Base-by-base conservation (phyloP, 2,329 filamentous ascomycete species). In the Pseudocercospora musae region DNA sequence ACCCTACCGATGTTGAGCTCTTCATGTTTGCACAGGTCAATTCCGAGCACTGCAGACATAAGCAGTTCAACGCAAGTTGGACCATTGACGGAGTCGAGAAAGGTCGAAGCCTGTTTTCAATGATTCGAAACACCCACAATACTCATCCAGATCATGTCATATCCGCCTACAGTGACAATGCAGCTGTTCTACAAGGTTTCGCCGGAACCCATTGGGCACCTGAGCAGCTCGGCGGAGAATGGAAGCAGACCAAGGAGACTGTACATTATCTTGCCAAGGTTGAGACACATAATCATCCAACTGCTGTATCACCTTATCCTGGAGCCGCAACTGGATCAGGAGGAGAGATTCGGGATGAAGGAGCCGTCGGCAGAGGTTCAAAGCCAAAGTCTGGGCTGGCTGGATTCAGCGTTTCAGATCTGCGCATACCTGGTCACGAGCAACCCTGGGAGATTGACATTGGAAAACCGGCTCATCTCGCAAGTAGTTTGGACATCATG, bases 21-120 rank as follows among this genome's bases (percentile, higher is more conserved):
- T 98, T 98, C 83, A 98, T 98, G 95, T 99, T 98, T 76, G 94
- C 94, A 15, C 95, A 99, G 79, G 94, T 99, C 75, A 98, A 98
- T 81, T 98, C 94, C 2, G 95, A 99, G 82, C 94, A 98, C 78
- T 96, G 86, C 73, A 79, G 86, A 62, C 86, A 89, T 74, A 96
- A 97, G 81, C 90, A 96, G 71, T 99, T 99, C 85, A 99, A 99
- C 77, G 93, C 95, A 27, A 89, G 88, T 62, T 99, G 95, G 92
- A 95, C 89, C 15, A 96, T 99, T 71, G 93, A 99, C 75, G 93
- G 93, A 57, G 82, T 89, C 68, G 80, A 83, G 67, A 95, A 93
- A 83, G 84, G 86, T 50, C 85, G 89, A 74, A 94, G 89, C 68
- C 83, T 99, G 7, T 99, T 99, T 73, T 87, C 87, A 37, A 98